These are phyloP conservation scores for Phytophthora sansomeana DNA, from an alignment of 352 stramenopile species.

Conservation along the genomic window DNA sequence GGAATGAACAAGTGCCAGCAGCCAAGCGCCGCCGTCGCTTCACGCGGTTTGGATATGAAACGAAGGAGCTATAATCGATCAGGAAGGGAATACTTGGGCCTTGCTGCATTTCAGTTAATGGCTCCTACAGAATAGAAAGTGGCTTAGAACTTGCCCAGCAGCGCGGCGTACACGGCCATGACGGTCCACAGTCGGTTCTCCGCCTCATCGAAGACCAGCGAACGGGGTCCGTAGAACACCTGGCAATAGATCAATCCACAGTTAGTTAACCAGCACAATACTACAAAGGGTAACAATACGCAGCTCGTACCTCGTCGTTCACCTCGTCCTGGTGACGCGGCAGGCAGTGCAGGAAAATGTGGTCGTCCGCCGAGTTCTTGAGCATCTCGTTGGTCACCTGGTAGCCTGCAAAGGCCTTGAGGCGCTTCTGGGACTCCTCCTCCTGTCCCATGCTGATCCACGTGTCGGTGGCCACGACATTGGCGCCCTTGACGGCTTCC, in stretches of 20 bases:
- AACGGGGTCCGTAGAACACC: conserved; percentile 96
- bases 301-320: conserved; percentile 90
- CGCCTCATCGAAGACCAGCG: conserved; percentile 97
- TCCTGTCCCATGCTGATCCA: conserved; percentile 98
- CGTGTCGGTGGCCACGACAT: conserved; percentile 98
- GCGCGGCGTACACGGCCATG: conserved; percentile 94
- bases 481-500: conserved; percentile 93
- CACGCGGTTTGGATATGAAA: conserved; percentile 30
- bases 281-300: no score
- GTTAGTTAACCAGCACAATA: not conserved
- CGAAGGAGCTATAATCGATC: conserved; percentile 7
- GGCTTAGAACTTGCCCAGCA: conserved; percentile 45
- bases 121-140: conserved; percentile 8
- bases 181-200: conserved; percentile 99
- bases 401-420: conserved; percentile 96
- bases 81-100: conserved; percentile 3
- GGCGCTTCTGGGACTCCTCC: conserved; percentile 93
- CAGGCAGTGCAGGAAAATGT: conserved; percentile 98
- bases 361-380: conserved; percentile 86
- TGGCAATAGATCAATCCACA: conserved; percentile 18
- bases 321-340: conserved; percentile 98
- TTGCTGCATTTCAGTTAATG: conserved; percentile 33
- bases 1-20: conserved; percentile 8
- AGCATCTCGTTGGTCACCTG: conserved; percentile 95
- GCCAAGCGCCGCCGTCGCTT: conserved; percentile 26